Conservation (phyloP, 2,329 filamentous ascomycete species). For the Ophiostoma ips region DNA sequence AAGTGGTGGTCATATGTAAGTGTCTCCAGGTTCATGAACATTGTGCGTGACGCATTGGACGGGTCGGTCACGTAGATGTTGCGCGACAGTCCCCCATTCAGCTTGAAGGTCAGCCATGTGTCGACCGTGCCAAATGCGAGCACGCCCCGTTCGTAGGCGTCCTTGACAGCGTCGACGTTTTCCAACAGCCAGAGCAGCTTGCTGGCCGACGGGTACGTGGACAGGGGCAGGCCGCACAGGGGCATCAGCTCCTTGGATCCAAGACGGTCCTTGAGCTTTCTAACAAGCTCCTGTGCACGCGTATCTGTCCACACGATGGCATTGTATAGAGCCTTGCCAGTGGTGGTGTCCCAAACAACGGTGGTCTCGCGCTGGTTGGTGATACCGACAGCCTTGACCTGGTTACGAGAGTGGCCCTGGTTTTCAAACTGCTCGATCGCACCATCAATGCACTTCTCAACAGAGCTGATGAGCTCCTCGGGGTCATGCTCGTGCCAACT, state of each 20-base stretch:
- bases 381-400: conserved; percentile 69
- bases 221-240: conserved; percentile 68
- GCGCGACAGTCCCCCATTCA: conserved; percentile 58
- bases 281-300: conserved; percentile 57
- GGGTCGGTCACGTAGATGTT: conserved; percentile 67
- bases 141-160: conserved; percentile 64
- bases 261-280: conserved; percentile 55
- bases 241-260: conserved; percentile 55
- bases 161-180: conserved; percentile 52
- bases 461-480: conserved; percentile 57
- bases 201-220: conserved; percentile 75
- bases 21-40: conserved; percentile 84
- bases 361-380: conserved; percentile 87
- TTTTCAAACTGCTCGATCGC: conserved; percentile 57
- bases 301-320: conserved; percentile 89
- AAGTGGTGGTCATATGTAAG: conserved; percentile 67
- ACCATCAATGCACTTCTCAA: conserved; percentile 67
- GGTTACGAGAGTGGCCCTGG: conserved; percentile 49
- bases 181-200: conserved; percentile 78
- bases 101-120: conserved; percentile 71
- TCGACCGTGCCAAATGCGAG: conserved; percentile 81
- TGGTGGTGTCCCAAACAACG: conserved; percentile 69
- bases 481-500: conserved; percentile 91
- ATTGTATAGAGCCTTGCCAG: conserved; percentile 68
- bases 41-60: conserved; percentile 78